phyloP scores from a whole-genome alignment of 2,329 filamentous ascomycete species.

The Phialophora macrospora region DNA sequence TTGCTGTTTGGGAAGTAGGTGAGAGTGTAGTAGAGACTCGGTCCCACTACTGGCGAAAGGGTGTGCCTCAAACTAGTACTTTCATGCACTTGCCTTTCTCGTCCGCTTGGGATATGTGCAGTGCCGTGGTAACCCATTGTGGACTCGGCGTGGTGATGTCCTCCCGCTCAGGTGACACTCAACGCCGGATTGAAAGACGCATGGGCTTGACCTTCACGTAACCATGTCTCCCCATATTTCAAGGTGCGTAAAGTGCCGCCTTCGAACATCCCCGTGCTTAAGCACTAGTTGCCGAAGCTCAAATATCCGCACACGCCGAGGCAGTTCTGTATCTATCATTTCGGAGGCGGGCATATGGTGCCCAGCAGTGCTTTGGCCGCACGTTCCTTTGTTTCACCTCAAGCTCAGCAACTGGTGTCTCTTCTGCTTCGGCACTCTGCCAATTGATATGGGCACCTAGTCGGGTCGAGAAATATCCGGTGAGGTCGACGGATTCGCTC shows the following conservation, averaged over 20 bases:
- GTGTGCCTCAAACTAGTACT: neutral
- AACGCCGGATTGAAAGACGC: neutral
- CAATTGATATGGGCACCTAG: too few relatives aligned
- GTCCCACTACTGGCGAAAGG: neutral
- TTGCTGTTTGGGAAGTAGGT: neutral
- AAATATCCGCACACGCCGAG: neutral
- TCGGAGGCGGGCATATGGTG: neutral
- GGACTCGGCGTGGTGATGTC: neutral
- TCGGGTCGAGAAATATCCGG: too few relatives aligned
- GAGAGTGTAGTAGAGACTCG: neutral
- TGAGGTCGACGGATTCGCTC: neutral
- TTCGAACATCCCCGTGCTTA: neutral
- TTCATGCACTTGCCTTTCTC: neutral
- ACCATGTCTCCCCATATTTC: neutral
- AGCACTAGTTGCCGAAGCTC: too few relatives aligned
- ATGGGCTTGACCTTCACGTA: neutral
- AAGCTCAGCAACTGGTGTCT: neutral
- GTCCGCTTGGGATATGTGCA: neutral
- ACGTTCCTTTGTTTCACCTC: neutral
- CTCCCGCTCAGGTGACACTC: neutral
- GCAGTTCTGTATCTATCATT: neutral
- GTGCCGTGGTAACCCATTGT: neutral
- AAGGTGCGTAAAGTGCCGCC: neutral
- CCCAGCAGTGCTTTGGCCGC: too few relatives aligned
- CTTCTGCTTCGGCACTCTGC: neutral